Conservation (phyloP, 495 filamentous ascomycete genomes). For the Podospora fimiseda region DNA sequence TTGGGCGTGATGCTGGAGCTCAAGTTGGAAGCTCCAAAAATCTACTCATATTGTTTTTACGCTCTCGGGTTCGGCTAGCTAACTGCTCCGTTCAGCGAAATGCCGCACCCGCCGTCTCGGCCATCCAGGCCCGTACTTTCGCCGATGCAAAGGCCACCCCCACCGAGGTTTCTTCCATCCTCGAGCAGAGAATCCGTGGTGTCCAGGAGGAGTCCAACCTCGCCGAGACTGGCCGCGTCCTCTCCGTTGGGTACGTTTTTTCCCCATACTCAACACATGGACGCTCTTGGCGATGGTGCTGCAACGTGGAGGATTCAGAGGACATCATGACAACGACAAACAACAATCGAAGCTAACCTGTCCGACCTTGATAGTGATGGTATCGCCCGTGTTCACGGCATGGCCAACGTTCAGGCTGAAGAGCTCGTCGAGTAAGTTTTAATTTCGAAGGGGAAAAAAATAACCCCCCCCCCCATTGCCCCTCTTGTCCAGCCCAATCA, state of each 20-base stretch:
- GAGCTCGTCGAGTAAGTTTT: conserved; percentile 99
- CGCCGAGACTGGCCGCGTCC: conserved; percentile 96
- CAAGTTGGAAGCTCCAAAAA: conserved; percentile 29
- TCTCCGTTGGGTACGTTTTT: conserved; percentile 91
- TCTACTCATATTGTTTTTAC: conserved; percentile 32
- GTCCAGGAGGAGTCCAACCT: conserved; percentile 92
- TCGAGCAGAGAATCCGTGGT: conserved; percentile 97
- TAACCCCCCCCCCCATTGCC: conserved; percentile 6
- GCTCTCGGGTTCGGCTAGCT: conserved; percentile 45
- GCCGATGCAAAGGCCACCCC: conserved; percentile 93
- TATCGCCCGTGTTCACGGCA: conserved; percentile 99
- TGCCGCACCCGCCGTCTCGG: conserved; percentile 69
- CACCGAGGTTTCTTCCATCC: conserved; percentile 97
- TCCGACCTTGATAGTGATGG: conserved; percentile 67
- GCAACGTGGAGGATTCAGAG: neutral
- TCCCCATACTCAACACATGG: conserved; percentile 1
- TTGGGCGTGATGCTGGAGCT: conserved; percentile 24
- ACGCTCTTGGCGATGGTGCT: conserved; percentile 16
- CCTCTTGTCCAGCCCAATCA: neutral
- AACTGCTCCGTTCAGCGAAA: conserved; percentile 62
- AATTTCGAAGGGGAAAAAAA: neutral
- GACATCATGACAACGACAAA: neutral
- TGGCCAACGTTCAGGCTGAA: conserved; percentile 99
- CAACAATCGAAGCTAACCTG: neutral
- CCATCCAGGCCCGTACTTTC: conserved; percentile 80